Percentiles rank a stretch among this genome's conserved stretches.
phyloP scores from a whole-genome alignment of 225 moss, liverwort and hornwort species.

The Marchantia paleacea region DNA sequence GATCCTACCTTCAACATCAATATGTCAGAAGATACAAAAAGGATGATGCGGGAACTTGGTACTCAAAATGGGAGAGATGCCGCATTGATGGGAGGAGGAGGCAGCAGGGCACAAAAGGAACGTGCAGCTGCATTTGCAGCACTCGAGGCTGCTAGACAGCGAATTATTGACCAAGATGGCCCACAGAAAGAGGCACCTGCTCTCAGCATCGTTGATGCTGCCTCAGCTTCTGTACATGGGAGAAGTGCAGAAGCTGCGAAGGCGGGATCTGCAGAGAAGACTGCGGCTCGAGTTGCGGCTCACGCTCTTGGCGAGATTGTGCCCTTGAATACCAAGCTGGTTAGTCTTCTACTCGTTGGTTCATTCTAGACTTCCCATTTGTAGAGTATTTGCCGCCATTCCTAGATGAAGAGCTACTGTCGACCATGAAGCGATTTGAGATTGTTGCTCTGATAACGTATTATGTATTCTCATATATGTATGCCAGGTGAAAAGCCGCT shows the following conservation, averaged over 20 bases:
- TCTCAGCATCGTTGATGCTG: conserved; percentile 94
- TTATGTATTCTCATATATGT: background rate
- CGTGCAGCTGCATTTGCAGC: conserved; percentile 71
- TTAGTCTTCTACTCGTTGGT: conserved; percentile 30
- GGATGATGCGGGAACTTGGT: conserved; percentile 82
- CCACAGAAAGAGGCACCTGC: conserved; percentile 38
- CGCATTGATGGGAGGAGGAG: conserved; percentile 79
- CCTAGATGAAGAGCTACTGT: background rate
- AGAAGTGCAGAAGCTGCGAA: conserved; percentile 89
- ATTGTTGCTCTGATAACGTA: background rate
- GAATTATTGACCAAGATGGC: conserved; percentile 29
- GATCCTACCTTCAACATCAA: conserved; percentile 91
- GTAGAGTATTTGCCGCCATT: background rate
- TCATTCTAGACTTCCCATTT: background rate
- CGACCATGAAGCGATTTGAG: background rate
- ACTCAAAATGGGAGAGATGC: conserved; percentile 78
- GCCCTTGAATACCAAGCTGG: conserved; percentile 93
- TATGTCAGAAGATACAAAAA: conserved; percentile 87
- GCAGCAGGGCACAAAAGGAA: conserved; percentile 85
- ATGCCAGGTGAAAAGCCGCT: conserved; percentile 87
- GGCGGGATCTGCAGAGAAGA: conserved; percentile 77
- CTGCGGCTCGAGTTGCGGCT: conserved; percentile 89
- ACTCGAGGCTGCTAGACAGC: conserved; percentile 67
- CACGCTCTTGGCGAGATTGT: conserved; percentile 80
- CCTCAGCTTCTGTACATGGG: conserved; percentile 94